A percentile compares a stretch with the other conserved stretches of the same genome.
Evolutionary conservation across 2,329 filamentous ascomycete genomes (phyloP).

Genomic region (Colletotrichum spinosum): DNA sequence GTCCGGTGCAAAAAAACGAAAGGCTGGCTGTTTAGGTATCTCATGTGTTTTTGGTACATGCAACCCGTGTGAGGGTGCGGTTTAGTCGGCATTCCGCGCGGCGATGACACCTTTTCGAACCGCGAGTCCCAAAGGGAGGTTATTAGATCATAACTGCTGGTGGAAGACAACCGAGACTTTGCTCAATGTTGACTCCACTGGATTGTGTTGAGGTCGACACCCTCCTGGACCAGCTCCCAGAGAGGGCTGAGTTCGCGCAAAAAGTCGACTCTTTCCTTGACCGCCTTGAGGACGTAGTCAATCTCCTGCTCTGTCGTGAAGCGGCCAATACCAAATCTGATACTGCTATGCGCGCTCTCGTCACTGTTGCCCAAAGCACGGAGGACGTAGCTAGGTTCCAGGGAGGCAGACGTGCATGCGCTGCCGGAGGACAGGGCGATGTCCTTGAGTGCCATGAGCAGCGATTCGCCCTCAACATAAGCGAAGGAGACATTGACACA

Average conservation of each 20-base stretch:
- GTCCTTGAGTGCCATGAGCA: conserved; percentile 98
- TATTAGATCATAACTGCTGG: background rate
- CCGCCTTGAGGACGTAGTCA: conserved; percentile 96
- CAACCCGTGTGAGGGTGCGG: conserved; percentile 22
- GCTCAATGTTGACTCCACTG: conserved; percentile 96
- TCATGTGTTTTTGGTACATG: conserved; percentile 37
- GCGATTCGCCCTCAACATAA: conserved; percentile 97
- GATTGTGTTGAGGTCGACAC: conserved; percentile 93
- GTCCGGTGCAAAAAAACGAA: conserved; percentile 36
- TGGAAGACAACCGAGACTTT: background rate
- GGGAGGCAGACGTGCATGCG: conserved; percentile 94
- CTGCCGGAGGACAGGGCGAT: conserved; percentile 97
- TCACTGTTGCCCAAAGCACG: conserved; percentile 95
- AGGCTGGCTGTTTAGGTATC: conserved; percentile 34
- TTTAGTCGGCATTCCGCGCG: conserved; percentile 4
- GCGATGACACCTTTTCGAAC: background rate
- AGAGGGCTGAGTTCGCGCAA: conserved; percentile 93
- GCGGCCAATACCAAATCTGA: conserved; percentile 95
- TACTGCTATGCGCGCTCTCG: conserved; percentile 97
- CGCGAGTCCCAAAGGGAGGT: background rate
- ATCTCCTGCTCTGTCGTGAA: conserved; percentile 97
- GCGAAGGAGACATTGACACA: conserved; percentile 99
- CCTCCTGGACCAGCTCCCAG: conserved; percentile 98
- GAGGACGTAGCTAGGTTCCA: conserved; percentile 96
- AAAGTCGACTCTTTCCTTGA: conserved; percentile 90